A percentile compares a stretch with the other conserved stretches of the same genome.
Evolutionary conservation across 2,329 filamentous ascomycete genomes (phyloP).

Genomic region (Dothiorella sarmentorum): DNA sequence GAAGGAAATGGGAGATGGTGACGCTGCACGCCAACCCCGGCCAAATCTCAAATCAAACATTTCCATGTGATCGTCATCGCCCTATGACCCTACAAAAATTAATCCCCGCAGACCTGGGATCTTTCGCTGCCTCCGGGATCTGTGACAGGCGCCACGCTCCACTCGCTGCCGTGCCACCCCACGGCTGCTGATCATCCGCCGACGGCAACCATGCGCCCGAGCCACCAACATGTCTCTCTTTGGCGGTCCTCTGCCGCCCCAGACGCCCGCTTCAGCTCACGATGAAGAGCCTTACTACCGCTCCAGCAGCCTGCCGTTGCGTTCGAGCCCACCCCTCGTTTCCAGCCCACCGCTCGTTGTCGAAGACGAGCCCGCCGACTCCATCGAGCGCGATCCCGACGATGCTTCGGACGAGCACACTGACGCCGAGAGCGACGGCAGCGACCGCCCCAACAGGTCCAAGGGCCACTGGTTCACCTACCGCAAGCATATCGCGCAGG

Average conservation of each 20-base stretch:
- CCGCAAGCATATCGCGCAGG: constrained; percentile 58
- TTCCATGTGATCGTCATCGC: constrained; percentile 11
- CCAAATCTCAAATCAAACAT: background rate
- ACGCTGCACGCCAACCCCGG: constrained; percentile 10
- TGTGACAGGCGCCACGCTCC: constrained; percentile 6
- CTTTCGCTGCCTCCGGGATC: background rate
- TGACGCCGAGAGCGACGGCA: constrained; percentile 22
- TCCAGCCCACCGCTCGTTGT: background rate
- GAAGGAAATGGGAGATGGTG: background rate
- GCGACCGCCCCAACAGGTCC: constrained; percentile 60
- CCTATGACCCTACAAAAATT: background rate
- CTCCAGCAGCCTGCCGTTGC: background rate
- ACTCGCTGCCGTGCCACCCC: constrained; percentile 3
- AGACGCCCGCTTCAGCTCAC: background rate
- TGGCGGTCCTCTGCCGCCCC: constrained; percentile 13
- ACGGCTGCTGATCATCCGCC: background rate
- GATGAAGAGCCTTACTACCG: background rate
- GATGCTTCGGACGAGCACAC: background rate
- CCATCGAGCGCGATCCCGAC: constrained; percentile 3
- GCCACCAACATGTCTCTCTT: constrained; percentile 17
- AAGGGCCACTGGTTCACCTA: constrained; percentile 65
- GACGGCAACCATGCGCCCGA: background rate
- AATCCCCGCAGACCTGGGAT: background rate
- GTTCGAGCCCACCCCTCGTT: background rate
- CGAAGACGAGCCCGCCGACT: background rate